These are phyloP conservation scores for Atkinsonella hypoxylon DNA, from an alignment of 2,329 filamentous ascomycete species.

Conservation along the genomic window DNA sequence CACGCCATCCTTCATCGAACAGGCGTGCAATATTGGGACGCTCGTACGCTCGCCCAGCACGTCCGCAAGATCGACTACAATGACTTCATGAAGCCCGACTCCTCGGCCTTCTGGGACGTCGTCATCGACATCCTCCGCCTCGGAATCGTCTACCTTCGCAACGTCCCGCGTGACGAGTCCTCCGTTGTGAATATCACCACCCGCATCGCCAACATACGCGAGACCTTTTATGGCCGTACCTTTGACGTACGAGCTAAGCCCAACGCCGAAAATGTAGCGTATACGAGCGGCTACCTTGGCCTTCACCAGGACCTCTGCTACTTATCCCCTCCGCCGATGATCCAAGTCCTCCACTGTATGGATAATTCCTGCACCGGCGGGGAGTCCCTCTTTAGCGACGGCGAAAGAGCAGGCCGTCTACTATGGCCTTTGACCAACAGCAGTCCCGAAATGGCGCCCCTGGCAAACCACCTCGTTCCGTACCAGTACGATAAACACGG, in stretches of 20 bases:
- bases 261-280: conserved; percentile 80
- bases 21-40: conserved; percentile 30
- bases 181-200: conserved; percentile 57
- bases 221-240: conserved; percentile 83
- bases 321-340: conserved; percentile 62
- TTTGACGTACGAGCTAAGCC: conserved; percentile 82
- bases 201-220: conserved; percentile 65
- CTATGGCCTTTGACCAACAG: conserved; percentile 14
- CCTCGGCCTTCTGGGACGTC: conserved; percentile 42
- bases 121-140: conserved; percentile 50
- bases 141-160: conserved; percentile 66
- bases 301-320: conserved; percentile 94
- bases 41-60: conserved; percentile 21
- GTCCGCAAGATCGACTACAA: conserved; percentile 53
- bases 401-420: conserved; percentile 44
- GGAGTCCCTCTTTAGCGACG: conserved; percentile 76
- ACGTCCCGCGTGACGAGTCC: conserved; percentile 56
- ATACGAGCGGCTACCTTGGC: conserved; percentile 70
- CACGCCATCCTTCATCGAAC: conserved; percentile 19
- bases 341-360: conserved; percentile 84
- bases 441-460: conserved; percentile 6
- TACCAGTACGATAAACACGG: conserved; percentile 61
- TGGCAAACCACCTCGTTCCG: conserved; percentile 26
- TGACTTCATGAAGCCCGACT: conserved; percentile 54
- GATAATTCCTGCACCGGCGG: conserved; percentile 70